phyloP scores from a whole-genome alignment of 2,329 filamentous ascomycete species.

The Trichoderma sp. region DNA sequence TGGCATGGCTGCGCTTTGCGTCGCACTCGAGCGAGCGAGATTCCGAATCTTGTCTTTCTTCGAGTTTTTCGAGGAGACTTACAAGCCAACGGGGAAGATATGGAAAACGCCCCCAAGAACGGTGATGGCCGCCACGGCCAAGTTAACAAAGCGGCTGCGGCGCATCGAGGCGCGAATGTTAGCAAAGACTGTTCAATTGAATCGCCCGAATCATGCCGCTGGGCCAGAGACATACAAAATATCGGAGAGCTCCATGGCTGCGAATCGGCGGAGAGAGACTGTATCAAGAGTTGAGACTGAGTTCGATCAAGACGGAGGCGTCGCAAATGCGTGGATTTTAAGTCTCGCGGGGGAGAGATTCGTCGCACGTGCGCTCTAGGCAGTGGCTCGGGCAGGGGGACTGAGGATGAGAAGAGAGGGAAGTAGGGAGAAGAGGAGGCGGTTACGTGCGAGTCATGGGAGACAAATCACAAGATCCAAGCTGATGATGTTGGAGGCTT shows the following conservation, averaged over 20 bases:
- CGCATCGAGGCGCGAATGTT: slow-evolving; percentile 7
- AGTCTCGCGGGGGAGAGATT: neutral
- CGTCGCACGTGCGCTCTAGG: neutral
- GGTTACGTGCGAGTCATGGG: neutral
- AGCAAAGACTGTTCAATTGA: neutral
- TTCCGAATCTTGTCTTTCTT: no score
- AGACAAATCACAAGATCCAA: neutral
- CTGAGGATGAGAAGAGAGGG: neutral
- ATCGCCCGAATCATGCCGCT: neutral
- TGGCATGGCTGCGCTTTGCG: neutral
- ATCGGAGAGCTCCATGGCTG: slow-evolving; percentile 17
- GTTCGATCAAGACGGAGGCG: neutral
- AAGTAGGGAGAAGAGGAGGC: neutral
- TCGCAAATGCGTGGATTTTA: slow-evolving; percentile 12
- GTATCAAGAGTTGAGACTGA: neutral
- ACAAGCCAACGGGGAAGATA: slow-evolving; percentile 62
- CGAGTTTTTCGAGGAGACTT: slow-evolving; percentile 39
- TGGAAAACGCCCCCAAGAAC: slow-evolving; percentile 76
- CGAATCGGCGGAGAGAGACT: neutral
- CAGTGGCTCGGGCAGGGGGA: neutral
- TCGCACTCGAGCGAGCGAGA: neutral
- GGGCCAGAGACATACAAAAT: slow-evolving; percentile 5
- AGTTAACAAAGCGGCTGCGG: slow-evolving; percentile 85
- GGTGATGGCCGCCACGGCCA: slow-evolving; percentile 83
- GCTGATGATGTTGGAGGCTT: slow-evolving; percentile 1